Base-by-base conservation (phyloP, 768 basidiomycete genomes). In the Lentinus tigrinus region DNA sequence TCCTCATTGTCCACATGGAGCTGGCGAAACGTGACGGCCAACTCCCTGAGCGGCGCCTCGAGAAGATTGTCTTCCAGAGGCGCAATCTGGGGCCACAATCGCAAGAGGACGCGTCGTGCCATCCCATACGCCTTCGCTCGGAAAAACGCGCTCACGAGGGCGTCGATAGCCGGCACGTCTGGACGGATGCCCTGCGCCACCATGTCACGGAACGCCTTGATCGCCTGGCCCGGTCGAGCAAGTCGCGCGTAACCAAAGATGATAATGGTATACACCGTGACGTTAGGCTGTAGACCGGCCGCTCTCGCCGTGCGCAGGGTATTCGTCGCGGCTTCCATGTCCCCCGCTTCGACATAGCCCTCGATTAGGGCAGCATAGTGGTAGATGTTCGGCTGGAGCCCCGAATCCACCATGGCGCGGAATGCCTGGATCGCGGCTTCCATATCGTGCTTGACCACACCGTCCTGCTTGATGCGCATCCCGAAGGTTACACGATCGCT, bases 331-430 rank as follows among this genome's bases (percentile, higher is more conserved):
- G 75, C 76, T 14, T 70, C 65, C 60, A 88, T 74, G 69, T 92
- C 78, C n/a, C 89, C 89, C 1, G 72, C 70, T 3, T 72, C 75
- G 17, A 78, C 72, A 63, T 85, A 87, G n/a, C 88, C 89, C 63
- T 90, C 85, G 80, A 95, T 85, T 57, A 95, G 73, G 52, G 89
- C 85, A 28, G 78, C 76, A 64, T 85, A 87, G 71, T 95, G 93
- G 67, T 89, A 83, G 54, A 77, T 77, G 65, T 84, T 88, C 10
- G 90, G 86, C 47, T 81, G 82, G 54, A 95, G 77, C 10, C 92
- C 92, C 56, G 83, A 83, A 48, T 77, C 75, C 51, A 90, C 69
- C 76, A 93, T 81, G 19, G 74, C 69, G 21, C 79, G 75, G 62
- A 91, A 86, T 38, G 85, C 70, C 11, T 76, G 74, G 52, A 80